Evolutionary conservation across 176 grass and related monocot species (phyloP).

Genomic region (Phoenix dactylifera): DNA sequence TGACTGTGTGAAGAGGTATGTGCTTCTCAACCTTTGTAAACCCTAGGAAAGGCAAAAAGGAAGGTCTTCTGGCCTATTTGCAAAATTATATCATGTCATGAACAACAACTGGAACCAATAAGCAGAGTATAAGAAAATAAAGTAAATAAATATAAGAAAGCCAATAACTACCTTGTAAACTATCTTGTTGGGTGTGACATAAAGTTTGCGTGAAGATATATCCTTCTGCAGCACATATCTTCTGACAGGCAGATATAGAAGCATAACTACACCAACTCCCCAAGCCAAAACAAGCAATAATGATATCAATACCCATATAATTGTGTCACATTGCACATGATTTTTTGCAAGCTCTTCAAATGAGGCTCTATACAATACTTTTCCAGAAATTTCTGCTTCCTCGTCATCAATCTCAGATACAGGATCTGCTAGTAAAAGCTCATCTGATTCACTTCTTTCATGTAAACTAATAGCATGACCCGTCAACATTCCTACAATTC

Average conservation of each 20-base stretch:
- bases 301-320: constrained; percentile 62
- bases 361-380: constrained; percentile 47
- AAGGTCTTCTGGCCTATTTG: constrained; percentile 38
- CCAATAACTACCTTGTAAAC: constrained; percentile 44
- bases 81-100: too few relatives aligned
- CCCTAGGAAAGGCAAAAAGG: constrained; percentile 39
- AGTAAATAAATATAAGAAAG: not conserved
- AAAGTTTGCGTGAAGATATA: constrained; percentile 39
- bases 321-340: constrained; percentile 49
- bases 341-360: constrained; percentile 40
- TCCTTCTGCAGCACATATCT: constrained; percentile 59
- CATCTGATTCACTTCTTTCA: constrained; percentile 35
- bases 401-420: constrained; percentile 21
- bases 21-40: constrained; percentile 38
- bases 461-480: constrained; percentile 38
- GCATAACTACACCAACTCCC: constrained; percentile 57
- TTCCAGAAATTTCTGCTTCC: constrained; percentile 24
- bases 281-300: constrained; percentile 61
- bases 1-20: constrained; percentile 52
- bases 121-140: not conserved
- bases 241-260: constrained; percentile 59
- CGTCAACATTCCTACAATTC: constrained; percentile 38
- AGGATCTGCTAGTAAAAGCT: constrained; percentile 34
- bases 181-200: constrained; percentile 40
- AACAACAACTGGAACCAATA: too few relatives aligned